Conservation (phyloP, 345 rosid genomes). For the Boechera divaricarpa region DNA sequence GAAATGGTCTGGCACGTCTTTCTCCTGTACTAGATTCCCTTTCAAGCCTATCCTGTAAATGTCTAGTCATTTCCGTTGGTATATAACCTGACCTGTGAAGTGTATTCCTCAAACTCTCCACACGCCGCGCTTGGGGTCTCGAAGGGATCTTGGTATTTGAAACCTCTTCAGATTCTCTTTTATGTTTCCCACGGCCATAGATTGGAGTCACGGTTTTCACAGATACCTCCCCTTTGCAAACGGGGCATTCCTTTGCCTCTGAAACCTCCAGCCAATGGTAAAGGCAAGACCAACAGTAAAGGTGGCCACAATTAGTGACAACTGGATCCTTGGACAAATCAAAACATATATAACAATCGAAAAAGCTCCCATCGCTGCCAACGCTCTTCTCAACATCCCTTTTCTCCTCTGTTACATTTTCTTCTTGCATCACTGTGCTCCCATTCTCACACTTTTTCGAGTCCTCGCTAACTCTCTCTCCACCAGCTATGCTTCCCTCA, state of each 20-base stretch:
- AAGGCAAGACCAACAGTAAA: constrained; percentile 94
- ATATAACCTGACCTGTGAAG: constrained; percentile 60
- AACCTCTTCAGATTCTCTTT: constrained; percentile 57
- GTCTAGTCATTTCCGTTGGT: constrained; percentile 67
- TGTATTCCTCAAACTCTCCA: constrained; percentile 83
- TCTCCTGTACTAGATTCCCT: constrained; percentile 56
- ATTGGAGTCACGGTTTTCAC: constrained; percentile 77
- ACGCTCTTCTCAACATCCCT: constrained; percentile 58
- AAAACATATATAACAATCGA: constrained; percentile 77
- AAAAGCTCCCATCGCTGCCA: constrained; percentile 71
- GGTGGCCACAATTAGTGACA: constrained; percentile 89
- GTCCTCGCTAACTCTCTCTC: constrained; percentile 65
- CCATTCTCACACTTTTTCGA: constrained; percentile 69
- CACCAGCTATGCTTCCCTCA: constrained; percentile 78
- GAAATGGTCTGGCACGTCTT: constrained; percentile 33
- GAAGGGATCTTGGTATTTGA: constrained; percentile 60
- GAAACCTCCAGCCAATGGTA: constrained; percentile 75
- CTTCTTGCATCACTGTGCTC: constrained; percentile 58
- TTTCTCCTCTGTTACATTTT: constrained; percentile 52
- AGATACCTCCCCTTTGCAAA: constrained; percentile 87
- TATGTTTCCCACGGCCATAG: constrained; percentile 72
- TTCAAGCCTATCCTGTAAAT: constrained; percentile 62
- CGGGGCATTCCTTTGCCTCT: constrained; percentile 90
- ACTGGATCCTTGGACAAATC: constrained; percentile 84
- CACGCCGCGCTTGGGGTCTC: constrained; percentile 73